phyloP scores from a whole-genome alignment of 192 early-diverging fungal genomes.

The Coemansia sp. region DNA sequence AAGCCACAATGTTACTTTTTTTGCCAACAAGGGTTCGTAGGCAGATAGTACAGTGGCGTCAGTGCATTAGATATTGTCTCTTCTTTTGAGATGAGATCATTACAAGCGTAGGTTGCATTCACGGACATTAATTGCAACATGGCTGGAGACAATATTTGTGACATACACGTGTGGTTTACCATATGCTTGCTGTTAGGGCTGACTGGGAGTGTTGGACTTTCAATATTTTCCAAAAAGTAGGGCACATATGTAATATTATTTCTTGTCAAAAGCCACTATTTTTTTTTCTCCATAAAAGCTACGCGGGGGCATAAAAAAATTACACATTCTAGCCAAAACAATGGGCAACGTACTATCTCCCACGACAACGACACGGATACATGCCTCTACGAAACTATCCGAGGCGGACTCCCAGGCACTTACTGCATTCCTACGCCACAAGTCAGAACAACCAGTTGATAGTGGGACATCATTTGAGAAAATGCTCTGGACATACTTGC shows the following conservation, averaged over 20 bases:
- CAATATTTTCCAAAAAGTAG: too few relatives aligned
- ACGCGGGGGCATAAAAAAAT: neutral
- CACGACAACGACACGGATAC: neutral
- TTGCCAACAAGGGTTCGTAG: neutral
- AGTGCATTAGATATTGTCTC: neutral
- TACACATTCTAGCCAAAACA: neutral
- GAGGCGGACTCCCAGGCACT: conserved; percentile 3
- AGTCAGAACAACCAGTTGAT: neutral
- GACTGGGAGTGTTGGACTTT: neutral
- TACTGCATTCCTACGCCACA: neutral
- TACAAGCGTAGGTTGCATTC: neutral
- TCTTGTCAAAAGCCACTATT: neutral
- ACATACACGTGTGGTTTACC: neutral
- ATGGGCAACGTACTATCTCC: conserved; percentile 7
- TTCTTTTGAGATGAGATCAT: neutral
- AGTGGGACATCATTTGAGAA: neutral
- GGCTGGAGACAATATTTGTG: neutral
- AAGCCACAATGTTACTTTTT: neutral
- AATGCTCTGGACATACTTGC: conserved; percentile 1
- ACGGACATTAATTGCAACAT: neutral
- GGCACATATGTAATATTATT: neutral
- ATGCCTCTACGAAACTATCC: neutral
- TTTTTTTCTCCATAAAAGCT: neutral
- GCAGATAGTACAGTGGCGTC: neutral
- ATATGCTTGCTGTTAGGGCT: neutral